These are phyloP conservation scores for Rutstroemia sp. DNA, from an alignment of 2,329 filamentous ascomycete genomes.

Conservation along the genomic window DNA sequence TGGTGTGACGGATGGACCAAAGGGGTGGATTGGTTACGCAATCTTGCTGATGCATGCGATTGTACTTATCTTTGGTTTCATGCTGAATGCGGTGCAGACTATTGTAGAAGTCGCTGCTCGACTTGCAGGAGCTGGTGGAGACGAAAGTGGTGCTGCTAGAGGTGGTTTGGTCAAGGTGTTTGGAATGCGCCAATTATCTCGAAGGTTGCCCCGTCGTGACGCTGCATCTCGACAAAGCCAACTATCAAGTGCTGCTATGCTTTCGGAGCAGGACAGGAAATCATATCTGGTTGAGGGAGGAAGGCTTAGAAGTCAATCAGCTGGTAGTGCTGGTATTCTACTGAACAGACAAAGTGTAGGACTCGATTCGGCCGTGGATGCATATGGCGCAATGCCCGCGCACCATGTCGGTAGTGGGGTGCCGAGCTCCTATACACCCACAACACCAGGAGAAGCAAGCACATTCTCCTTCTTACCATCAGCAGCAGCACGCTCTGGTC, in stretches of 20 bases:
- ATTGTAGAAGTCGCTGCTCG: slow-evolving; percentile 82
- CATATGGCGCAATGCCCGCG: slow-evolving; percentile 30
- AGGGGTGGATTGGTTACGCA: slow-evolving; percentile 92
- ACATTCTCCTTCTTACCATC: slow-evolving; percentile 65
- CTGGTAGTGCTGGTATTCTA: slow-evolving; percentile 52
- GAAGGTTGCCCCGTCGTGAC: slow-evolving; percentile 57
- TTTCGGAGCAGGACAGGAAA: slow-evolving; percentile 61
- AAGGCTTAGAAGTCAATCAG: slow-evolving; percentile 53
- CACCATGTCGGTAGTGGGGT: slow-evolving; percentile 39
- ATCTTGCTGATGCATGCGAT: slow-evolving; percentile 80
- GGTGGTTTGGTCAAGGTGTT: slow-evolving; percentile 88
- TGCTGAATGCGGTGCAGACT: slow-evolving; percentile 85
- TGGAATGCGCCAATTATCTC: slow-evolving; percentile 80
- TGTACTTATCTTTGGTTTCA: slow-evolving; percentile 85
- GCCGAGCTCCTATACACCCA: slow-evolving; percentile 60
- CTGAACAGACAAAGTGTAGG: slow-evolving; percentile 47
- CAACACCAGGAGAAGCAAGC: slow-evolving; percentile 65
- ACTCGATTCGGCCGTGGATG: slow-evolving; percentile 44
- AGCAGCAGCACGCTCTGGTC: slow-evolving; percentile 20
- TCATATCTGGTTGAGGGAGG: slow-evolving; percentile 45
- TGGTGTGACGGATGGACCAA: slow-evolving; percentile 67
- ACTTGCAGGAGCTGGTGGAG: slow-evolving; percentile 73
- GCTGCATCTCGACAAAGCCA: slow-evolving; percentile 70
- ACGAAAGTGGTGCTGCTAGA: slow-evolving; percentile 62
- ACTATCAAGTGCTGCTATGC: slow-evolving; percentile 74